These are phyloP conservation scores for Colletotrichum somersetense DNA, from an alignment of 2,329 filamentous ascomycete species.

Conservation along the genomic window DNA sequence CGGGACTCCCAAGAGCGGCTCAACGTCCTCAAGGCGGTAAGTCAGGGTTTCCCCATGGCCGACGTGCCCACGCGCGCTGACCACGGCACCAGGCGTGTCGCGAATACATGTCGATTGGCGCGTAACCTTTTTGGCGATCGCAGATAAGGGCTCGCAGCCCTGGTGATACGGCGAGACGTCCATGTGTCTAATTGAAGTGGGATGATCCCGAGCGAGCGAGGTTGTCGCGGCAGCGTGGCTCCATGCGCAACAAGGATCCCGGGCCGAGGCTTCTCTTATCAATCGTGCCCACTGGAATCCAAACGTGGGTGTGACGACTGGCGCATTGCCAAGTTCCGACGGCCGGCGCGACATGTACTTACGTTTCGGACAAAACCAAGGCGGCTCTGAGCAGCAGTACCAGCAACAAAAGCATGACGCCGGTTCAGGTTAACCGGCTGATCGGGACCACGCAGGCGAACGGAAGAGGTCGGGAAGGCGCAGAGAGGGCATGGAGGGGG, in stretches of 20 bases:
- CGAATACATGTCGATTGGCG: slow-evolving; percentile 62
- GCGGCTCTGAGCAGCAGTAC: slow-evolving; percentile 11
- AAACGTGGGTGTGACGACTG: slow-evolving; percentile 40
- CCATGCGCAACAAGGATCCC: slow-evolving; percentile 37
- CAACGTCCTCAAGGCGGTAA: slow-evolving; percentile 72
- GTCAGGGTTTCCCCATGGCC: slow-evolving; percentile 48
- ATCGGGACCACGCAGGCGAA: slow-evolving; percentile 30
- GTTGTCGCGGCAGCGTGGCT: slow-evolving; percentile 22
- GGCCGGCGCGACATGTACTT: slow-evolving; percentile 28
- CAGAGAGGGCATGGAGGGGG: slow-evolving; percentile 22
- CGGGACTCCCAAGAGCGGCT: slow-evolving; percentile 83
- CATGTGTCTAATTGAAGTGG: slow-evolving; percentile 35
- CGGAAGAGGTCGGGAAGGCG: slow-evolving; percentile 38
- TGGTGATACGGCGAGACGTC: slow-evolving; percentile 21
- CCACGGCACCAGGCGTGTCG: slow-evolving; percentile 60
- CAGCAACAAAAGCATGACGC: slow-evolving; percentile 6
- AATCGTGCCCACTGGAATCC: slow-evolving; percentile 35
- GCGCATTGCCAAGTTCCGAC: slow-evolving; percentile 33
- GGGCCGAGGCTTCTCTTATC: slow-evolving; percentile 34
- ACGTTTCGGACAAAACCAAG: neutral
- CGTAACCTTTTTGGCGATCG: slow-evolving; percentile 14
- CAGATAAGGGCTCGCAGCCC: slow-evolving; percentile 38
- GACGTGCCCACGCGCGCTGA: slow-evolving; percentile 26
- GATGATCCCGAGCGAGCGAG: slow-evolving; percentile 35
- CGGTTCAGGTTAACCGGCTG: slow-evolving; percentile 29